phyloP scores from a whole-genome alignment of 2,329 filamentous ascomycete genomes.

The Didymella segeticola region DNA sequence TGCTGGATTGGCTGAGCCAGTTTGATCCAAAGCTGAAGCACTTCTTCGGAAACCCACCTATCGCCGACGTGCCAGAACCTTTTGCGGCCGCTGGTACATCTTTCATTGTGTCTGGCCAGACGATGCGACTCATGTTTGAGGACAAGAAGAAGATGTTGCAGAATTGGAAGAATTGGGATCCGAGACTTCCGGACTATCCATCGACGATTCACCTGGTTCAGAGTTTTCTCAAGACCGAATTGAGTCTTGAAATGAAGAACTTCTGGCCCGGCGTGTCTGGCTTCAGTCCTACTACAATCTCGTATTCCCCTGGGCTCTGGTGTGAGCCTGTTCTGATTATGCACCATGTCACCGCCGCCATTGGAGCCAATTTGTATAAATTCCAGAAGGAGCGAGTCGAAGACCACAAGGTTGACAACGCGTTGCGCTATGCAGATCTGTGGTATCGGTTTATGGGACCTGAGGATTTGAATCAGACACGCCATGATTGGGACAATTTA shows the following conservation, averaged over 20 bases:
- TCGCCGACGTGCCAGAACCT: conserved; percentile 41
- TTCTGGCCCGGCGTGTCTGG: conserved; percentile 53
- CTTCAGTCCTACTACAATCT: conserved; percentile 39
- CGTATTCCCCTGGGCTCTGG: conserved; percentile 57
- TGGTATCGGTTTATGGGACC: conserved; percentile 39
- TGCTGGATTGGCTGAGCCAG: conserved; percentile 60
- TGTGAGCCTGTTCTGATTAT: conserved; percentile 38
- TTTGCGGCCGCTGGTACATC: conserved; percentile 63
- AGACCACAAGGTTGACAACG: conserved; percentile 23
- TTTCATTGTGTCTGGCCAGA: conserved; percentile 59
- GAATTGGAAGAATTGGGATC: conserved; percentile 56
- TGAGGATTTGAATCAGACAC: conserved; percentile 31
- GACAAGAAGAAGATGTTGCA: conserved; percentile 52
- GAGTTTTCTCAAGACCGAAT: conserved; percentile 53
- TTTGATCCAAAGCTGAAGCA: conserved; percentile 57
- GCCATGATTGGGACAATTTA: conserved; percentile 45
- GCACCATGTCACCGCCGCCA: conserved; percentile 55
- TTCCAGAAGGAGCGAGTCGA: conserved; percentile 51
- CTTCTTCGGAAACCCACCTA: conserved; percentile 58
- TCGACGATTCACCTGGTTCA: conserved; percentile 60
- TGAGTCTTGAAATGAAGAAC: conserved; percentile 54
- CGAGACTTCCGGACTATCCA: conserved; percentile 55
- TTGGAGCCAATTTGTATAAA: conserved; percentile 53
- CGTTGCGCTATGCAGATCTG: conserved; percentile 36
- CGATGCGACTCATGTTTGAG: conserved; percentile 52